Evolutionary conservation across 371 early-diverging fungal species (phyloP).

Genomic region (Mortierella sp.): DNA sequence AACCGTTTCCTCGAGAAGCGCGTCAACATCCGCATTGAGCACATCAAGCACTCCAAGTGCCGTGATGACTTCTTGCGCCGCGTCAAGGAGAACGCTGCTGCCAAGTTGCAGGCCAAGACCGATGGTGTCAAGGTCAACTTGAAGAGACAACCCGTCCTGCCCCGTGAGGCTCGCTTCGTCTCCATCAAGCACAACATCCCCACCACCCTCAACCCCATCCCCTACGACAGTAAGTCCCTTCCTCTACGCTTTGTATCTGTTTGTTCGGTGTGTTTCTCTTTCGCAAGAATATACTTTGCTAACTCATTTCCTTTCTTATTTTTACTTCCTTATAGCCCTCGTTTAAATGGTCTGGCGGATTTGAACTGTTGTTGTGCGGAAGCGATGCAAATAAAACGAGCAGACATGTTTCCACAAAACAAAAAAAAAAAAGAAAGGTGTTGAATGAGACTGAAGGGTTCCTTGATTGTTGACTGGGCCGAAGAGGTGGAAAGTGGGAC

Average conservation of each 20-base stretch:
- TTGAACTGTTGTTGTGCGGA: conserved; percentile 36
- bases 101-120: conserved; percentile 77
- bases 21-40: conserved; percentile 99
- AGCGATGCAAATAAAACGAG: conserved; percentile 40
- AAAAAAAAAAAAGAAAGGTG: no score
- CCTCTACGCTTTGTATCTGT: background rate
- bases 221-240: conserved; percentile 85
- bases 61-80: conserved; percentile 98
- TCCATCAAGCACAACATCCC: conserved; percentile 91
- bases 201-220: conserved; percentile 91
- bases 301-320: background rate
- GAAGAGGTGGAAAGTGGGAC: no score
- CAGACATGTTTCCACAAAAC: conserved; percentile 22
- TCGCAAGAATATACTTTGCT: conserved; percentile 2
- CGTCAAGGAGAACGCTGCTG: conserved; percentile 94
- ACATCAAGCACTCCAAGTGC: conserved; percentile 99
- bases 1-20: conserved; percentile 99
- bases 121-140: conserved; percentile 71
- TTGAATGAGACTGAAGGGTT: no score
- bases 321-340: conserved; percentile 51
- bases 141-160: conserved; percentile 95
- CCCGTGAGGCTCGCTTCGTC: conserved; percentile 92
- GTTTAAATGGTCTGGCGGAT: conserved; percentile 52
- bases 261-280: background rate
- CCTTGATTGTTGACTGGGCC: no score